Evolutionary conservation across 179 eudicot genomes (phyloP).

Genomic region (Beta lomatogona): DNA sequence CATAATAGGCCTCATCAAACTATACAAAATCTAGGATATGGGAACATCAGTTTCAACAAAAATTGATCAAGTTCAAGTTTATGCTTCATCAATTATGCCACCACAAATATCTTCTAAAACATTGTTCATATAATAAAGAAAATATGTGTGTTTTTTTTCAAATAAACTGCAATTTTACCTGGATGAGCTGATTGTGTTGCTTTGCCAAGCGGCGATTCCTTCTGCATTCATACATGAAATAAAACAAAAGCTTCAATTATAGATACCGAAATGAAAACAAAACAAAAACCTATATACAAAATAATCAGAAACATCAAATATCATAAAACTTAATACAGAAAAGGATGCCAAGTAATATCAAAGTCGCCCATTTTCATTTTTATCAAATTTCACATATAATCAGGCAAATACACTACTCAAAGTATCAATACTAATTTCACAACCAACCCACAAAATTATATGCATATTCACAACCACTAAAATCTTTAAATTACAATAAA

Average conservation of each 20-base stretch:
- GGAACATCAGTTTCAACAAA: neutral
- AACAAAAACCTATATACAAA: neutral
- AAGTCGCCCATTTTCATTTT: neutral
- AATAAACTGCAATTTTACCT: slow-evolving; percentile 44
- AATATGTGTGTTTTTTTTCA: neutral
- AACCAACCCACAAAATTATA: neutral
- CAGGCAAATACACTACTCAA: neutral
- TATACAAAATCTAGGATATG: neutral
- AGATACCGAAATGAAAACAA: neutral
- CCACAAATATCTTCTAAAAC: neutral
- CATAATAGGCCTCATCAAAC: neutral
- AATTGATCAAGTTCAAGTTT: neutral
- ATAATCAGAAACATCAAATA: neutral
- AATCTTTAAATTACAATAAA: no score
- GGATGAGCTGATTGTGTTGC: slow-evolving; percentile 96
- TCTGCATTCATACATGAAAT: slow-evolving; percentile 51
- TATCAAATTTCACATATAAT: neutral
- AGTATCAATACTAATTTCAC: neutral
- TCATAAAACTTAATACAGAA: neutral
- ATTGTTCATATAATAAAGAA: neutral
- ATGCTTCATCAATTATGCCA: neutral
- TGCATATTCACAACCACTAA: neutral
- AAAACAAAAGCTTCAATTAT: neutral
- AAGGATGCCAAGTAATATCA: no score
- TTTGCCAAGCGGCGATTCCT: slow-evolving; percentile 83